These are phyloP conservation scores for Volvariella volvacea DNA, from an alignment of 1,284 basidiomycete species.

Conservation along the genomic window DNA sequence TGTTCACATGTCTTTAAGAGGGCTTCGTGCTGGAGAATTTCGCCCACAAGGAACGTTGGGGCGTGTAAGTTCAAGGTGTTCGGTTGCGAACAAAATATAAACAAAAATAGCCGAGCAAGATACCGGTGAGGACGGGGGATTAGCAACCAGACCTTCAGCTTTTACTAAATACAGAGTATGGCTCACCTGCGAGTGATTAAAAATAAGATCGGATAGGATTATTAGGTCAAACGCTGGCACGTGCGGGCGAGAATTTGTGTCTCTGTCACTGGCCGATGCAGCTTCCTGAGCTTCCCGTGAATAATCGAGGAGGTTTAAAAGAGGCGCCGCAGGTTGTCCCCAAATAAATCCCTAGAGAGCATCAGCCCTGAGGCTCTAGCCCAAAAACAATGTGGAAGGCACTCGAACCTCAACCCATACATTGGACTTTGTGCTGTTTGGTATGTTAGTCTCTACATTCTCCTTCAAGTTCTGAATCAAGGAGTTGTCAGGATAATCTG, in stretches of 20 bases:
- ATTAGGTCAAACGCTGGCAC: constrained; percentile 65
- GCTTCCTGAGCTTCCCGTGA: background rate
- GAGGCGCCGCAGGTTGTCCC: constrained; percentile 61
- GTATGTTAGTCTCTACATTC: constrained; percentile 65
- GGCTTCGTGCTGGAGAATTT: constrained; percentile 64
- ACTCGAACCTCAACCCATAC: constrained; percentile 45
- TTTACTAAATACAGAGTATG: background rate
- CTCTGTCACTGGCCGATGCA: too few relatives aligned
- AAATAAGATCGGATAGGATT: constrained; percentile 88
- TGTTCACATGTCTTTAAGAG: constrained; percentile 73
- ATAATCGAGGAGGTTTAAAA: constrained; percentile 38
- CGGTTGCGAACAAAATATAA: too few relatives aligned
- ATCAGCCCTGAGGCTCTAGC: background rate
- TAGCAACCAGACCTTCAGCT: too few relatives aligned
- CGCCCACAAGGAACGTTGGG: too few relatives aligned
- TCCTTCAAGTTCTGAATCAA: constrained; percentile 75
- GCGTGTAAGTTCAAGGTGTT: too few relatives aligned
- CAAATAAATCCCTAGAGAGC: constrained; percentile 77
- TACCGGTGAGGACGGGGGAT: too few relatives aligned
- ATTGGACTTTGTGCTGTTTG: constrained; percentile 16
- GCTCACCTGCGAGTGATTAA: constrained; percentile 77
- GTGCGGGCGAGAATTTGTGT: too few relatives aligned
- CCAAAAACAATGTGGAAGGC: constrained; percentile 1
- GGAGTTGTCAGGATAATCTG: constrained; percentile 85
- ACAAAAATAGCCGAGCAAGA: too few relatives aligned